Evolutionary conservation across 352 stramenopile species (phyloP).

Genomic region (Phytophthora agathidicida): DNA sequence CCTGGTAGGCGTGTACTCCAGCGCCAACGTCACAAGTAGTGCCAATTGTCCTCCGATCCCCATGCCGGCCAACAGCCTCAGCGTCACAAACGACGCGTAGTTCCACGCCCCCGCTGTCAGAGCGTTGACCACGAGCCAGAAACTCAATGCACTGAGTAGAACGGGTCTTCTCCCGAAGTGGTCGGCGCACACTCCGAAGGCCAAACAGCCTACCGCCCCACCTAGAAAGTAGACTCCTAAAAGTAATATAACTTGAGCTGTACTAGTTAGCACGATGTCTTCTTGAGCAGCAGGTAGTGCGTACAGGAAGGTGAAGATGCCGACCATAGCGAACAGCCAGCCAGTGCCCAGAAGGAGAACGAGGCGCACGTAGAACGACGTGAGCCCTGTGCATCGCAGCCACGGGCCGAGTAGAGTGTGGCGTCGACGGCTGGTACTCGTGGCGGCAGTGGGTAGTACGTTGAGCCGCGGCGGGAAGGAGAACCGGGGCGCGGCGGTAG

Average conservation of each 20-base stretch:
- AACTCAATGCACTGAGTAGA: conserved; percentile 41
- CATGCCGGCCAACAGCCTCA: conserved; percentile 48
- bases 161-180: conserved; percentile 57
- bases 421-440: conserved; percentile 30
- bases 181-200: conserved; percentile 63
- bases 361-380: conserved; percentile 50
- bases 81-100: conserved; percentile 46
- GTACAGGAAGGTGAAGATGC: conserved; percentile 47
- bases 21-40: conserved; percentile 52
- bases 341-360: conserved; percentile 53
- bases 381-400: conserved; percentile 43
- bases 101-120: conserved; percentile 44
- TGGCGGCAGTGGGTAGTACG: not conserved
- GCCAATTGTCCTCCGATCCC: conserved; percentile 64
- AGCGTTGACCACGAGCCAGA: conserved; percentile 48
- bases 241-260: conserved; percentile 35
- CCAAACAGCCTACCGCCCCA: conserved; percentile 47
- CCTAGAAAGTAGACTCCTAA: conserved; percentile 52
- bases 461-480: conserved; percentile 13
- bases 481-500: not conserved
- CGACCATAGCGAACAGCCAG: conserved; percentile 51
- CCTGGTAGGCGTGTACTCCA: conserved; percentile 68
- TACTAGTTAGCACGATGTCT: conserved; percentile 32
- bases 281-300: conserved; percentile 28
- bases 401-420: conserved; percentile 17